Base-by-base conservation (phyloP, 1,284 basidiomycete genomes). In the Ceratobasidium sp. region DNA sequence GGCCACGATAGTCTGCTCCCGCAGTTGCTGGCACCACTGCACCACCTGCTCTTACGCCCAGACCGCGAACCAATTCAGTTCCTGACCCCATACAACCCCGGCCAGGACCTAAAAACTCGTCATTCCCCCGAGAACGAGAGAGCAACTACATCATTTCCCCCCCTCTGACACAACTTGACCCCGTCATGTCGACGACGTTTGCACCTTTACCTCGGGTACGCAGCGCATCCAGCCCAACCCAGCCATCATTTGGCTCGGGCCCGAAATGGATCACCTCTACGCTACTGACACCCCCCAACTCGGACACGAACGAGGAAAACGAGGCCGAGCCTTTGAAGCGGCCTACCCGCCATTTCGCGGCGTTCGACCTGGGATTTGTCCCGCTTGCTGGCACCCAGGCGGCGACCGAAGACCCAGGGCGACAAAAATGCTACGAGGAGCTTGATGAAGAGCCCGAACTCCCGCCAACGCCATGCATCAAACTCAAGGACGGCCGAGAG, bases 401-500 rank as follows among this genome's bases (percentile, higher is more conserved):
- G 13, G 37, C 60, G 28, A 13, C 42, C 7, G 35, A 39, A 20
- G n/a, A 47, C 3, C 20, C 35, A 53, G 47, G 49, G 33, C 6
- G 1, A 2, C 39, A 73, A 31, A 37, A 42, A 33, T 73, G 68
- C 56, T 73, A 73, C 56, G 68, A 73, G 33, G 68, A 73, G 42
- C 68, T 73, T 13, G 68, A 73, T 33, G 68, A 73, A 28, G 68
- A 60, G 20, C 68, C 68, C 23, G 39, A 73, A 15, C 54, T 49
- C 31, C 54, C 23, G 6, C 54, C 37, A 3, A 33, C 54, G 0
- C 68, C 68, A n/a, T 61, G 68, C 68, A 42, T 73, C 28, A 73
- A 60, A 28, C 68, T 73, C 68, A 73, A 73, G 54, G 68, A 73
- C 56, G 68, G 68, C 8, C 68, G 68, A 35, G 68, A 73, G 68